Evolutionary conservation across 805 yeast genomes (phyloP), one percentile per base, ranked within the genome.

Genomic region (Starmerella riodocensis): DNA sequence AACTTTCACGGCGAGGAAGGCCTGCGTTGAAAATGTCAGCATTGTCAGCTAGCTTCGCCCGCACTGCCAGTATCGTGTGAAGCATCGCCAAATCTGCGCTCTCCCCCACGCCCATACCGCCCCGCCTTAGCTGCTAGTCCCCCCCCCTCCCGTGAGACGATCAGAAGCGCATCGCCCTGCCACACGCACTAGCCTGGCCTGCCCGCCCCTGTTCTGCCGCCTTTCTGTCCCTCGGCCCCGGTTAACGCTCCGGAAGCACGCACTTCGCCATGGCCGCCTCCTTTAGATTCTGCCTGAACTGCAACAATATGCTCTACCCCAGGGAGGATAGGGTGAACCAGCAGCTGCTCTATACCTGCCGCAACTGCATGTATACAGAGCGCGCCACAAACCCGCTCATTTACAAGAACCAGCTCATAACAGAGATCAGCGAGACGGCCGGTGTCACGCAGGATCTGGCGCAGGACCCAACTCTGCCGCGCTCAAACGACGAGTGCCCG

Each of bases 291-390:
- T 88, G 98, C 62, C 77, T 91, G 54, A 93, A 88, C 58, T 88
- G 93, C 73, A 91, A 91, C 71, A 91, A 91, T 59, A 91, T 91
- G 98, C 71, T 91, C 63, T 91, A 91, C 60, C 98, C 98, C 17
- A 75, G 83, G 51, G 98, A 91, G 65, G 97, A 91, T 58, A 82
- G 79, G 55, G 83, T 78, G 42, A 61, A 70, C 50, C 74, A 73
- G 56, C 61, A 84, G 49, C 64, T 91, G 46, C 66, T 88, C 43
- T 91, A 82, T 59, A 86, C 93, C 43, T 91, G 98, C 63, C 76
- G 98, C 56, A 86, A 88, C 56, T 91, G 98, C 58, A 74, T 83
- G 37, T 88, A 88, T 61, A 82, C 93, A 4, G 97, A 91, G 60
- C 71, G 80, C 46, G 95, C 97, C 0, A 85, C 77, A 41, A 73